Percentiles rank a stretch among this genome's conserved stretches.
Conservation (phyloP, 306 rosid genomes). For the Malus sylvestris region DNA sequence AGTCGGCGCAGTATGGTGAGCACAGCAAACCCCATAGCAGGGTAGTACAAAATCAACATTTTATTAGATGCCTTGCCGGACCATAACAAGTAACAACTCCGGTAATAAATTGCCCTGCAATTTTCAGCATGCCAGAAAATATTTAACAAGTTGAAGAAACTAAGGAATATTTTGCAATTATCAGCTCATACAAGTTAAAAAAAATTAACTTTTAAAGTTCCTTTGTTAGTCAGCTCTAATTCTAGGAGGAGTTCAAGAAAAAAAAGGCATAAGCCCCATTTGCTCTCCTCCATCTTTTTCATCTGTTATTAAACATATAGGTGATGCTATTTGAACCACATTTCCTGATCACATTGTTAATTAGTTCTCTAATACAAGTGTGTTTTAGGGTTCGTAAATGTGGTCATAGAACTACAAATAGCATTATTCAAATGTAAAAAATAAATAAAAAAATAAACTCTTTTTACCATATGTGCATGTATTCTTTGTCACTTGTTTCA, state of each 20-base stretch:
- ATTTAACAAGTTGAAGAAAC: neutral
- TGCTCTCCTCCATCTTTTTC: too few species aligned
- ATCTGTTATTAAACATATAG: too few species aligned
- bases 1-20: conserved; percentile 46
- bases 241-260: neutral
- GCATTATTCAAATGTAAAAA: neutral
- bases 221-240: too few species aligned
- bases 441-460: neutral
- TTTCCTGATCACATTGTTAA: too few species aligned
- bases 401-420: neutral
- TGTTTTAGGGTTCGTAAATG: too few species aligned
- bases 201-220: too few species aligned
- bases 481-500: neutral
- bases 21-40: conserved; percentile 37
- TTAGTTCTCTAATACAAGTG: too few species aligned
- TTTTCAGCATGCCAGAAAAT: neutral
- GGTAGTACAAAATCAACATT: conserved; percentile 30
- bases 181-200: neutral
- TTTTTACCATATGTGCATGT: neutral
- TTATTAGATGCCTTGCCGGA: conserved; percentile 47
- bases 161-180: too few species aligned
- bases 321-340: too few species aligned
- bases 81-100: conserved; percentile 28
- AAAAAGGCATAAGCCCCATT: too few species aligned
- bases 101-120: conserved; percentile 43